Conservation (phyloP, 805 yeast genomes). For the Myxozyma udenii region DNA sequence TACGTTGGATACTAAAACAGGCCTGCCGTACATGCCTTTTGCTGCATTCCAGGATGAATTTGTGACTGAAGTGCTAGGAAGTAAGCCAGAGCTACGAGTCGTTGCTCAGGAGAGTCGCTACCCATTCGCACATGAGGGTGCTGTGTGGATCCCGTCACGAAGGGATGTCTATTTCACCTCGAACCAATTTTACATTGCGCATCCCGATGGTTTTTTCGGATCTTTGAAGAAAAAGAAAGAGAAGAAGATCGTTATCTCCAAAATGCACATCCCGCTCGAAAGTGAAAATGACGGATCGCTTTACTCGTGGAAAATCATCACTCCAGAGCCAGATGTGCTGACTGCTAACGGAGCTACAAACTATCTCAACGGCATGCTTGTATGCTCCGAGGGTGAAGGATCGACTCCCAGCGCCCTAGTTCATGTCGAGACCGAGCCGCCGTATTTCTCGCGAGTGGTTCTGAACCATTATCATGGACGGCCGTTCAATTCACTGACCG, state of each 20-base stretch:
- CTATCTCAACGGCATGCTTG: slow-evolving; percentile 31
- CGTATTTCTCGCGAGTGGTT: slow-evolving; percentile 24
- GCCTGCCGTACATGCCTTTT: slow-evolving; percentile 17
- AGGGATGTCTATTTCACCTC: slow-evolving; percentile 36
- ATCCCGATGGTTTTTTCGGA: too few relatives aligned
- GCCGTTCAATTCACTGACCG: slow-evolving; percentile 35
- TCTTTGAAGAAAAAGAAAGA: slow-evolving; percentile 1
- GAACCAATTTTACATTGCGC: slow-evolving; percentile 25
- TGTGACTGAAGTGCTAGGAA: slow-evolving; percentile 22
- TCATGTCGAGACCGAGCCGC: slow-evolving; percentile 28
- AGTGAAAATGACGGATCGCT: slow-evolving; percentile 1
- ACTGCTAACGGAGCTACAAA: slow-evolving; percentile 34
- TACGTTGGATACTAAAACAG: neutral
- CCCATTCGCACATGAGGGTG: slow-evolving; percentile 37
- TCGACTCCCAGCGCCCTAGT: slow-evolving; percentile 27
- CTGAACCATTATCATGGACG: slow-evolving; percentile 34
- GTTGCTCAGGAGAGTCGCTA: slow-evolving; percentile 26
- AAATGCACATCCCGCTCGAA: slow-evolving; percentile 16
- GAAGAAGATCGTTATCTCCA: slow-evolving; percentile 11
- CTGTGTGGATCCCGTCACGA: slow-evolving; percentile 32
- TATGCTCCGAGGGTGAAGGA: slow-evolving; percentile 34
- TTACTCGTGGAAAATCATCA: slow-evolving; percentile 29
- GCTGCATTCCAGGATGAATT: slow-evolving; percentile 29
- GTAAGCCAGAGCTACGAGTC: slow-evolving; percentile 21
- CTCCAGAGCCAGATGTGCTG: slow-evolving; percentile 29